phyloP scores from a whole-genome alignment of 176 grass and related monocot genomes.

The Avena atlantica region DNA sequence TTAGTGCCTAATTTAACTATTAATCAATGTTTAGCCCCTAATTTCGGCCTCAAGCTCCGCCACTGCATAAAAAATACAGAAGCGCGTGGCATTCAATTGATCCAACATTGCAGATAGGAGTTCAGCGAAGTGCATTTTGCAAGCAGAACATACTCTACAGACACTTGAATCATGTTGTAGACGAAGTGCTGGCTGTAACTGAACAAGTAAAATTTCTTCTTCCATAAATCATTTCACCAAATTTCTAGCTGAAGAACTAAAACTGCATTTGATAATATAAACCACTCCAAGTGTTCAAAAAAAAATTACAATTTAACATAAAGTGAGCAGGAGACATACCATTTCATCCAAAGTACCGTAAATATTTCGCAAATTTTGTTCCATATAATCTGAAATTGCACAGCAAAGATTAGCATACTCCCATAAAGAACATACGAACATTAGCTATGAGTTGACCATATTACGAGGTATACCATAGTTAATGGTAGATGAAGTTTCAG shows the following conservation, averaged over 20 bases:
- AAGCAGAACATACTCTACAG: neutral
- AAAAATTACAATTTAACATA: slow-evolving; percentile 35
- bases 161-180: slow-evolving; percentile 18
- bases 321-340: slow-evolving; percentile 25
- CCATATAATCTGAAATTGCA: slow-evolving; percentile 46
- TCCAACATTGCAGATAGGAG: slow-evolving; percentile 6
- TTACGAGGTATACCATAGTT: slow-evolving; percentile 47
- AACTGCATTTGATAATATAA: slow-evolving; percentile 29
- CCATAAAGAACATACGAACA: neutral
- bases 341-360: slow-evolving; percentile 25
- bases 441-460: slow-evolving; percentile 4
- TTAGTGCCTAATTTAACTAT: no score
- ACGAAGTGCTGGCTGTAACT: slow-evolving; percentile 16
- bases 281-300: neutral
- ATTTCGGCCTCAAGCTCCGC: no score
- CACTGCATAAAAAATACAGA: slow-evolving; percentile 3
- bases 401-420: slow-evolving; percentile 28
- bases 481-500: slow-evolving; percentile 43
- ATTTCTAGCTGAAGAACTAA: slow-evolving; percentile 21
- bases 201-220: slow-evolving; percentile 15
- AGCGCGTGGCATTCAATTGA: neutral
- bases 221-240: neutral
- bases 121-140: neutral
- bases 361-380: slow-evolving; percentile 24
- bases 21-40: no score